Conservation (phyloP, 306 rosid genomes). For the Arachis hypogaea region DNA sequence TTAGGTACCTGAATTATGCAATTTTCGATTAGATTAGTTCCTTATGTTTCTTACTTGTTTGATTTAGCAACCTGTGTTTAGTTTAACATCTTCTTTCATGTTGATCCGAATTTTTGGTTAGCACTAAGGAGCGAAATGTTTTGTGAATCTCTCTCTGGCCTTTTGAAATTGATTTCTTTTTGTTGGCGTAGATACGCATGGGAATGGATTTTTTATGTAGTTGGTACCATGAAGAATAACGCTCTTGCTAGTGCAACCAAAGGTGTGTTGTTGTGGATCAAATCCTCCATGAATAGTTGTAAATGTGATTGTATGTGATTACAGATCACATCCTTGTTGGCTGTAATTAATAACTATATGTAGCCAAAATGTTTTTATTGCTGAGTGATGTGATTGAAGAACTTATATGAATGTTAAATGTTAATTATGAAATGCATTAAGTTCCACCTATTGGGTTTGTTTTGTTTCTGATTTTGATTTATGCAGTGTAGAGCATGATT, state of each 20-base stretch:
- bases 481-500: conserved; percentile 32
- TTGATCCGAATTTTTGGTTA: conserved; percentile 15
- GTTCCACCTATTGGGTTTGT: neutral
- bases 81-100: neutral
- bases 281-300: neutral
- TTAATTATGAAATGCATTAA: conserved; percentile 19
- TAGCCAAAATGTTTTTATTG: conserved; percentile 11
- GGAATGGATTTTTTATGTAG: conserved; percentile 23
- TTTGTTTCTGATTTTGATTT: neutral
- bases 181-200: conserved; percentile 9
- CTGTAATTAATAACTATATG: conserved; percentile 2
- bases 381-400: conserved; percentile 10
- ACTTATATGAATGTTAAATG: neutral
- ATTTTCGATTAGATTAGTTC: conserved; percentile 32
- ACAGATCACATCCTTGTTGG: neutral
- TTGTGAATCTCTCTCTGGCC: conserved; percentile 10
- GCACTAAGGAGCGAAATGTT: neutral
- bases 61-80: neutral
- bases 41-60: conserved; percentile 15
- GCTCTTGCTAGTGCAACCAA: neutral
- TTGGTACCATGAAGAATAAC: conserved; percentile 18
- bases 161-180: conserved; percentile 30
- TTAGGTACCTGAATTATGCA: conserved; percentile 11
- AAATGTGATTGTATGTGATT: conserved; percentile 25
- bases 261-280: conserved; percentile 1